A percentile compares a stretch with the other conserved stretches of the same genome.
Evolutionary conservation across 805 yeast genomes (phyloP).

Genomic region (Kazachstania kunashirensis): DNA sequence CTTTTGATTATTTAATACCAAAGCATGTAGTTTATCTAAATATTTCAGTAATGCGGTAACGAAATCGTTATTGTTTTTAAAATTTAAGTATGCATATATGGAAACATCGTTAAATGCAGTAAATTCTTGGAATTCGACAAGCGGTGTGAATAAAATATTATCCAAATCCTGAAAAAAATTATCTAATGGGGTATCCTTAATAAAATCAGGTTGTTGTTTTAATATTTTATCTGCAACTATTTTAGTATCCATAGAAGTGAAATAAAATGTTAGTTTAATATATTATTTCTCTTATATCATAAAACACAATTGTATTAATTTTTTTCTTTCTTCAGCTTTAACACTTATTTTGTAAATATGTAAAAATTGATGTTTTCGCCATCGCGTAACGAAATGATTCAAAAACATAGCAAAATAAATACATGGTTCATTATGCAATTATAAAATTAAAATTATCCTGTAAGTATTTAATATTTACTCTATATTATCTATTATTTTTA

Average conservation of each 20-base stretch:
- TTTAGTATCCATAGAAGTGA: neutral
- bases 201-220: slow-evolving; percentile 25
- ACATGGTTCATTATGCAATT: too few relatives aligned
- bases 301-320: too few relatives aligned
- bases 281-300: too few relatives aligned
- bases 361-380: too few relatives aligned
- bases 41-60: slow-evolving; percentile 11
- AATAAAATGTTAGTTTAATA: slow-evolving; percentile 3
- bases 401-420: too few relatives aligned
- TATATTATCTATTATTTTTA: slow-evolving; percentile 40
- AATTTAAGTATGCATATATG: slow-evolving; percentile 11
- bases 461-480: neutral
- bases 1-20: slow-evolving; percentile 8
- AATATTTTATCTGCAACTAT: slow-evolving; percentile 9
- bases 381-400: too few relatives aligned
- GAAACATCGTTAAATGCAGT: neutral
- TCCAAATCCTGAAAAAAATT: slow-evolving; percentile 19
- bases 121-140: slow-evolving; percentile 1
- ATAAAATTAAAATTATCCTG: too few relatives aligned
- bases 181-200: slow-evolving; percentile 29
- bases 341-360: too few relatives aligned
- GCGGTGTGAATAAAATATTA: slow-evolving; percentile 7
- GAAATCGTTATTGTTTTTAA: slow-evolving; percentile 14
- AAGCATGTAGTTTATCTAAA: slow-evolving; percentile 10
- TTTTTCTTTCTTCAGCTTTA: too few relatives aligned